Evolutionary conservation across 805 yeast genomes (phyloP).

Genomic region (Schizosaccharomyces lindneri): DNA sequence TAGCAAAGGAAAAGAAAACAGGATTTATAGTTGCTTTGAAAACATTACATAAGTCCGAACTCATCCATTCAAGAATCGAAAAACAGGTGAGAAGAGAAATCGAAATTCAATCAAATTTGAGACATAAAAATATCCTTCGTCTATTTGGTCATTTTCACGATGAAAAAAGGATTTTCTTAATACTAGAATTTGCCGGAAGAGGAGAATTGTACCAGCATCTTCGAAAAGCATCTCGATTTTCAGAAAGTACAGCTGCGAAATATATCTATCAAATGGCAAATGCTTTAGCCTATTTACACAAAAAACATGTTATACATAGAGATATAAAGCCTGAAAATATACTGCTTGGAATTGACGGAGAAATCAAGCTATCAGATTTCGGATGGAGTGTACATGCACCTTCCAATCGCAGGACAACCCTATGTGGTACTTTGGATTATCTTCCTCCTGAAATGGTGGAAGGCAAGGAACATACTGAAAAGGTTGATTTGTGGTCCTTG

Average conservation of each 20-base stretch:
- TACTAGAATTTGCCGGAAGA: slow-evolving; percentile 59
- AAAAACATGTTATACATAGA: slow-evolving; percentile 61
- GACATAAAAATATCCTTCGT: slow-evolving; percentile 59
- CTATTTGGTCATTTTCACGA: slow-evolving; percentile 74
- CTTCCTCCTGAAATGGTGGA: slow-evolving; percentile 90
- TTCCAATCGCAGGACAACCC: slow-evolving; percentile 35
- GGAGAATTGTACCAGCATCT: slow-evolving; percentile 70
- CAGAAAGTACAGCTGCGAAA: slow-evolving; percentile 1
- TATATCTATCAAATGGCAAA: slow-evolving; percentile 64
- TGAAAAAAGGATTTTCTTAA: slow-evolving; percentile 48
- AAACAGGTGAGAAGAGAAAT: slow-evolving; percentile 74
- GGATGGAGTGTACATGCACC: slow-evolving; percentile 81
- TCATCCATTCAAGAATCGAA: slow-evolving; percentile 50
- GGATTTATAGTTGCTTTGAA: slow-evolving; percentile 77
- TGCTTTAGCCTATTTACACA: slow-evolving; percentile 56
- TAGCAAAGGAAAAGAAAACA: slow-evolving; percentile 49
- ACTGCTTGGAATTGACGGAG: slow-evolving; percentile 47
- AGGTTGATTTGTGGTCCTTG: slow-evolving; percentile 79
- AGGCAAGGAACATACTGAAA: slow-evolving; percentile 47
- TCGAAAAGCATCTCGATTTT: slow-evolving; percentile 38
- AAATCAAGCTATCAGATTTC: slow-evolving; percentile 69
- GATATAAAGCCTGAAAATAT: slow-evolving; percentile 91
- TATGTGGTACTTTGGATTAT: slow-evolving; percentile 89
- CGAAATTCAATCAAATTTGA: slow-evolving; percentile 58
- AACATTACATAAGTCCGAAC: slow-evolving; percentile 66